Percentiles rank a stretch among this genome's conserved stretches.
These are phyloP conservation scores for Phaeodactylum tricornutum DNA, from an alignment of 108 stramenopile genomes.

Conservation along the genomic window DNA sequence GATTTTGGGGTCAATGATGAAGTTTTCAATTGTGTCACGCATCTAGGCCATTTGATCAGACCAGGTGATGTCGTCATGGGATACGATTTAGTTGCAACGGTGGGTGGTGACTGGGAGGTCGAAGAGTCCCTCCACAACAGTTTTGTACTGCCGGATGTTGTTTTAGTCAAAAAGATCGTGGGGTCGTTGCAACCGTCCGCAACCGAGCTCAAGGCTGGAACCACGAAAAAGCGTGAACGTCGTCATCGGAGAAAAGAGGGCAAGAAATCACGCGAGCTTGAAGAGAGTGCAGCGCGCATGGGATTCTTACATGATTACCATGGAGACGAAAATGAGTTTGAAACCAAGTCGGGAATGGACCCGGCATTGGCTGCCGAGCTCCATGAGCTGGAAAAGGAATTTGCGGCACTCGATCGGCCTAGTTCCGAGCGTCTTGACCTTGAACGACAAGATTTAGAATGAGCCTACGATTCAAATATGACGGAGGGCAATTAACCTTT, in stretches of 20 bases:
- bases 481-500: too few relatives aligned
- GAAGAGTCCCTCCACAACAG: slow-evolving; percentile 27
- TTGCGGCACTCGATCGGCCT: too few relatives aligned
- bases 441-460: too few relatives aligned
- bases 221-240: slow-evolving; percentile 37
- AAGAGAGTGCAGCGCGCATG: slow-evolving; percentile 75
- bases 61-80: slow-evolving; percentile 93
- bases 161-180: slow-evolving; percentile 90
- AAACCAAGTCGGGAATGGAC: slow-evolving; percentile 35
- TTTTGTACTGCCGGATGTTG: slow-evolving; percentile 85
- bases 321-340: slow-evolving; percentile 23
- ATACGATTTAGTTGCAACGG: slow-evolving; percentile 72
- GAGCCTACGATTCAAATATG: too few relatives aligned
- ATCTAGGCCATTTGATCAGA: slow-evolving; percentile 86
- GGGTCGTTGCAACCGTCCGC: slow-evolving; percentile 16
- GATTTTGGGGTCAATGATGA: slow-evolving; percentile 91
- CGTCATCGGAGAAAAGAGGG: slow-evolving; percentile 56
- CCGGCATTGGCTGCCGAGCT: slow-evolving; percentile 58
- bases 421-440: too few relatives aligned
- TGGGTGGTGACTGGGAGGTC: slow-evolving; percentile 34
- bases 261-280: slow-evolving; percentile 47
- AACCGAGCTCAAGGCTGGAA: background rate
- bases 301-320: slow-evolving; percentile 57
- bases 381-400: slow-evolving; percentile 40
- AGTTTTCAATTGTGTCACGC: slow-evolving; percentile 75